phyloP scores from a whole-genome alignment of 306 rosid species.

The Cucurbita argyrosperma region DNA sequence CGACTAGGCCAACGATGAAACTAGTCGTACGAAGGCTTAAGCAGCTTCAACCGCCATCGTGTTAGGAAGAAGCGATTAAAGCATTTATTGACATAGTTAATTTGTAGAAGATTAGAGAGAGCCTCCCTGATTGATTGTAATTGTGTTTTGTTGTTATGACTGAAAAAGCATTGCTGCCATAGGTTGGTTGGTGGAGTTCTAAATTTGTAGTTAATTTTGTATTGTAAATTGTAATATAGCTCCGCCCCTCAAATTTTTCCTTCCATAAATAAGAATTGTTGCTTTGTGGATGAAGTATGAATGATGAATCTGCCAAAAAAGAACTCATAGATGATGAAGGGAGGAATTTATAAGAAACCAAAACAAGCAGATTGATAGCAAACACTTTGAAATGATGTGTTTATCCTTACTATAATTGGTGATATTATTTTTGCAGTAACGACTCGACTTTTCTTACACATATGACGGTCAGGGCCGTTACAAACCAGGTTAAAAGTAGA shows the following conservation, averaged over 20 bases:
- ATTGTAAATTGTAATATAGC: conserved; percentile 65
- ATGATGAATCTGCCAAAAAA: conserved; percentile 56
- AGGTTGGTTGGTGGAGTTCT: conserved; percentile 27
- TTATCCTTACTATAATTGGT: no score
- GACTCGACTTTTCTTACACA: no score
- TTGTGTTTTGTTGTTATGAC: conserved; percentile 21
- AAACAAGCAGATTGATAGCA: no score
- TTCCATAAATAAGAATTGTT: conserved; percentile 11
- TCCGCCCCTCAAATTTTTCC: conserved; percentile 36
- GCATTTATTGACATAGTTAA: conserved; percentile 25
- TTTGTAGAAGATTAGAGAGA: conserved; percentile 30
- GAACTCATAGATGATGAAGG: not conserved
- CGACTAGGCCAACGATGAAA: conserved; percentile 85
- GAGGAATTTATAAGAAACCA: not conserved
- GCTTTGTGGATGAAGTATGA: conserved; percentile 27
- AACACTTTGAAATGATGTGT: no score
- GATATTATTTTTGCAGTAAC: no score
- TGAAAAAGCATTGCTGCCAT: conserved; percentile 10
- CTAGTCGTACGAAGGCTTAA: conserved; percentile 80
- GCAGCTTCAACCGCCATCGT: conserved; percentile 85
- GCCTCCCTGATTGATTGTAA: conserved; percentile 23
- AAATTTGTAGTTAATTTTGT: conserved; percentile 30
- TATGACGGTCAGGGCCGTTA: no score
- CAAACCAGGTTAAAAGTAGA: no score
- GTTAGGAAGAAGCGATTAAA: conserved; percentile 26